phyloP scores from a whole-genome alignment of 768 basidiomycete genomes.

The Fomitopsis pulvina region DNA sequence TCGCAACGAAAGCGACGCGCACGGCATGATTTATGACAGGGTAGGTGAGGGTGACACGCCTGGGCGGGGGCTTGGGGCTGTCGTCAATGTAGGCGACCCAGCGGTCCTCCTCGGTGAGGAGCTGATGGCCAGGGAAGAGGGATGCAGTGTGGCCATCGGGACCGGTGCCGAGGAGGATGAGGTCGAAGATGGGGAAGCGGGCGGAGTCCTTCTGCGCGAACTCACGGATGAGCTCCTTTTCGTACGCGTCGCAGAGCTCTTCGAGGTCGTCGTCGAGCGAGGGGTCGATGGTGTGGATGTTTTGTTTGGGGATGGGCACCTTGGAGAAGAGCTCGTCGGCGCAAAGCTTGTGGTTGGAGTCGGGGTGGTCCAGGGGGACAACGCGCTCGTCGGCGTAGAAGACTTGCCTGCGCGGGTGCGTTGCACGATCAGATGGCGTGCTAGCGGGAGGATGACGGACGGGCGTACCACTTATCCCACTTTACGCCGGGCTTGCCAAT shows the following conservation, averaged over 20 bases:
- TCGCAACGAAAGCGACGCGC: constrained; percentile 83
- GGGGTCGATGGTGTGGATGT: constrained; percentile 83
- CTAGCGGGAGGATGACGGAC: neutral
- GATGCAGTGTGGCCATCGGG: constrained; percentile 98
- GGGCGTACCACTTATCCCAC: constrained; percentile 91
- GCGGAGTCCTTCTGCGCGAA: constrained; percentile 93
- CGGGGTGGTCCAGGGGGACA: constrained; percentile 87
- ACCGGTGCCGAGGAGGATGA: constrained; percentile 95
- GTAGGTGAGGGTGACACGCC: constrained; percentile 87
- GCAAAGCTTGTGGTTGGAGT: constrained; percentile 87
- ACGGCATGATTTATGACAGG: constrained; percentile 88
- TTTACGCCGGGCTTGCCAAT: constrained; percentile 57
- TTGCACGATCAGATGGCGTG: constrained; percentile 2
- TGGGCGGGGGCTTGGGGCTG: constrained; percentile 88
- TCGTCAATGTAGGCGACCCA: constrained; percentile 96
- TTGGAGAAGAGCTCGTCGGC: constrained; percentile 68
- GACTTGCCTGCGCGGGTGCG: constrained; percentile 65
- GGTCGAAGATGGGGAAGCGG: constrained; percentile 95
- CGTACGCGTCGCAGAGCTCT: constrained; percentile 76
- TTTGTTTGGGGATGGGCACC: constrained; percentile 65
- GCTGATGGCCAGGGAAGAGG: constrained; percentile 88
- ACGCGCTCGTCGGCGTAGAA: constrained; percentile 96
- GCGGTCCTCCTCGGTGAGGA: constrained; percentile 79
- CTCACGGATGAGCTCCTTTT: constrained; percentile 77
- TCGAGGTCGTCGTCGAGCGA: constrained; percentile 63